Conservation (phyloP, 2,329 filamentous ascomycete species). For the Colletotrichum neosansevieriae region DNA sequence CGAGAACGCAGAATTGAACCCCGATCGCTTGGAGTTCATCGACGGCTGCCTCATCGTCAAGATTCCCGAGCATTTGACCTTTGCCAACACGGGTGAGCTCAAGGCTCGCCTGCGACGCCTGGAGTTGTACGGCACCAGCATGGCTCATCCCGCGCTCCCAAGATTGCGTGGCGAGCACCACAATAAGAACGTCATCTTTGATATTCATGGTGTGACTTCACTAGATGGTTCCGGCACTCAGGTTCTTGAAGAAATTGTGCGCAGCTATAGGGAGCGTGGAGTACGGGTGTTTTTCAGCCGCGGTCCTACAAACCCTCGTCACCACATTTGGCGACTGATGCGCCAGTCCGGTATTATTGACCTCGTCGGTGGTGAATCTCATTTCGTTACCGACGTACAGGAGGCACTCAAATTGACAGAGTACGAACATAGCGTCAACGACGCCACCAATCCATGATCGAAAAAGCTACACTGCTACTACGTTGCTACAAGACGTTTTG, state of each 20-base stretch:
- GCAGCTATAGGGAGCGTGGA: conserved; percentile 79
- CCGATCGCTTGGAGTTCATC: conserved; percentile 84
- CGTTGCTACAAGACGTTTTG: background rate
- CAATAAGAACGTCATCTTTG: conserved; percentile 94
- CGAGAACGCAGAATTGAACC: conserved; percentile 83
- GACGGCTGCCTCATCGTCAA: conserved; percentile 96
- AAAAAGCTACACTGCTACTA: no score
- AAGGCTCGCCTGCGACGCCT: conserved; percentile 85
- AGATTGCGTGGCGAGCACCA: conserved; percentile 81
- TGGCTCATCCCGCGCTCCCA: conserved; percentile 88
- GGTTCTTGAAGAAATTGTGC: conserved; percentile 90
- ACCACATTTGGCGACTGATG: conserved; percentile 78
- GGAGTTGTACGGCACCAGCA: conserved; percentile 88
- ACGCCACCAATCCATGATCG: conserved; percentile 19
- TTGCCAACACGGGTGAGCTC: conserved; percentile 94
- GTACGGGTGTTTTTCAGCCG: conserved; percentile 82
- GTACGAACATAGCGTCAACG: conserved; percentile 66
- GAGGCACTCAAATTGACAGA: conserved; percentile 88
- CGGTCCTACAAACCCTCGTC: conserved; percentile 59
- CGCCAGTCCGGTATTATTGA: conserved; percentile 86
- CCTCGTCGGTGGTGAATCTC: conserved; percentile 78
- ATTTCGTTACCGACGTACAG: conserved; percentile 87
- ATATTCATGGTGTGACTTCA: conserved; percentile 96
- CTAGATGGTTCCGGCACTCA: conserved; percentile 95
- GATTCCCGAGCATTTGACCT: conserved; percentile 95